Base-by-base conservation (phyloP, 257 asterid species). In the Fraxinus pennsylvanica region DNA sequence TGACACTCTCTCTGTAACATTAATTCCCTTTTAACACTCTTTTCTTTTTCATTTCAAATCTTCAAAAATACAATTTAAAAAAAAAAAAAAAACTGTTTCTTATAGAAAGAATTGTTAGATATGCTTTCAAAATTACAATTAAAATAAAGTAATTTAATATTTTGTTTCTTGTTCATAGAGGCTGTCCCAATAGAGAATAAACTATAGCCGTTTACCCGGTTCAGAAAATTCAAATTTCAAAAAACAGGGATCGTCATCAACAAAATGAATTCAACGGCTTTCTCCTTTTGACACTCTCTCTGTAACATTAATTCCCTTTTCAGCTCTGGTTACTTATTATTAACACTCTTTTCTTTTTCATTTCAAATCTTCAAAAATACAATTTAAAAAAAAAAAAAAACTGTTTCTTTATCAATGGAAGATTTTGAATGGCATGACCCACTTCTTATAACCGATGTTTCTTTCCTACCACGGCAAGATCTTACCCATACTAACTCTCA, bases 361-460 rank as follows among this genome's bases (percentile, higher is more conserved):
- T 70, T 91, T 90, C 88, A 87, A 92, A 89, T 68, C 78, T 57
- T 84, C 39, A 75, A 71, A 77, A 66, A 69, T 57, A 73, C 54
- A 59, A 21, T 63, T 10, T 17, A 63, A 19, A 22, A 63, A 10
- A 59, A 59, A 57, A 54, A 57, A 57, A 61, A 27, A 63, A 63
- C 77, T 14, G 78, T 74, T 50, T 79, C 81, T 83, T 85, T 81
- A 79, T 83, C 88, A 75, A 92, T 92, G 95, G 89, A 81, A 72
- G 90, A 84, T 74, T 61, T 80, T 84, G 86, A 85, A 67, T 87
- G 91, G 93, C 82, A 83, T 74, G 93, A 89, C 88, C 96, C 96
- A 78, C 91, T 93, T 87, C 93, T 88, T 79, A 80, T 90, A 78
- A 90, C 98, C 21, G 96, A 90, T 71, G 94, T 76, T 86, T 86